Evolutionary conservation across 129 eudicot species (phyloP), one percentile per base, ranked within the genome.

Genomic region (Artemisia tridentata): DNA sequence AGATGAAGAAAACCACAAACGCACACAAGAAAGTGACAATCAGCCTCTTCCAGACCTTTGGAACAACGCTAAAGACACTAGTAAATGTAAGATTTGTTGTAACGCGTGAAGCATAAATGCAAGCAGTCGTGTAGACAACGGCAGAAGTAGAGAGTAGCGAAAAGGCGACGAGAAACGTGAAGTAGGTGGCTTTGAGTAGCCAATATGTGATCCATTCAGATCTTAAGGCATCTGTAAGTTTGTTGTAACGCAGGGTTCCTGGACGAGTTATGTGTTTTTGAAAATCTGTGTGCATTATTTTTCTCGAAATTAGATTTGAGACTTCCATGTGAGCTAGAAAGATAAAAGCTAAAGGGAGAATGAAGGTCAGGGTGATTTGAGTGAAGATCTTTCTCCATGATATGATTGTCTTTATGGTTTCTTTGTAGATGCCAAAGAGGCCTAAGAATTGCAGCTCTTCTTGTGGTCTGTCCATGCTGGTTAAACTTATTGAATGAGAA

Each of bases 391-490:
- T 84, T 49, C 80, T 67, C 69, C 80, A 82, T 54, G 67, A 45
- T 59, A 71, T 29, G 50, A 84, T 75, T 71, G 84, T 78, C 16
- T 82, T 84, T 82, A 58, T 55, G 73, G 88, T 59, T 74, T 89
- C 93, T 50, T 47, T 69, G 85, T 60, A 82, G 64, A 89, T 84
- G 54, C 88, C 96, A 53, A 78, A 75, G 64, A 82, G 52, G 16
- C 96, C 96, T 25, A 89, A 72, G 72, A 73, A 84, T 46, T 84
- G 92, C 81, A 86, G 69, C 14, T 86, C 90, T 83, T 90, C 90
- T 82, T 86, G 96, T 46, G 78, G 83, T 78, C 45, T 80, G 25
- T 89, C 90, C 96, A 89, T 88, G 72, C 25, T 61, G 10, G 8
- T 0, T 11, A 50, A 29, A 50, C 14, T 50, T 50, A 10, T 50